A percentile compares a stretch with the other conserved stretches of the same genome.
Evolutionary conservation across 768 basidiomycete genomes (phyloP).

Genomic region (Termitomyces eurrhizus): DNA sequence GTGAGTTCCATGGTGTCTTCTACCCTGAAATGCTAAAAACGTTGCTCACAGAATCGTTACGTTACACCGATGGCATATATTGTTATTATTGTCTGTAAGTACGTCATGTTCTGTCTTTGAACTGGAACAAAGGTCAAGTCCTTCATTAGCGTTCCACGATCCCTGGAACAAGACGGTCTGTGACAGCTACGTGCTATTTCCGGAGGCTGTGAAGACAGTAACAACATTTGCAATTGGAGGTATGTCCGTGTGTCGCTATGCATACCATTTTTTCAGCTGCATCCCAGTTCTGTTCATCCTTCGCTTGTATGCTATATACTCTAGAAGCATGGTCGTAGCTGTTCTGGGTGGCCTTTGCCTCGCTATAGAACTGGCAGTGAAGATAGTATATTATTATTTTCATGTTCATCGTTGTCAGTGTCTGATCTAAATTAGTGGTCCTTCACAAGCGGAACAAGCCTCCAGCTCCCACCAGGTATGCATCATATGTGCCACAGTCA

Average conservation of each 20-base stretch:
- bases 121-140: neutral
- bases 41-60: constrained; percentile 29
- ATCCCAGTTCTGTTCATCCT: constrained; percentile 7
- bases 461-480: neutral
- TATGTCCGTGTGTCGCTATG: constrained; percentile 8
- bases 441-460: constrained; percentile 29
- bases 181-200: constrained; percentile 29
- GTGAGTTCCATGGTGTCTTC: neutral
- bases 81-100: constrained; percentile 31
- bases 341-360: constrained; percentile 20
- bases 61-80: constrained; percentile 31
- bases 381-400: constrained; percentile 27
- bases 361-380: constrained; percentile 23
- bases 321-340: constrained; percentile 16
- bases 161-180: constrained; percentile 30
- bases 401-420: neutral
- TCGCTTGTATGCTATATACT: constrained; percentile 25
- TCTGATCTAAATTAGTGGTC: constrained; percentile 13
- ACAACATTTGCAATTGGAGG: constrained; percentile 29
- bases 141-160: constrained; percentile 3
- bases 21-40: too few relatives aligned
- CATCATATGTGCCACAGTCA: neutral
- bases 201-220: constrained; percentile 31
- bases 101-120: neutral
- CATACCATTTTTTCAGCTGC: neutral